Conservation (phyloP, 192 early-diverging fungal species). For the Coemansia sp. region DNA sequence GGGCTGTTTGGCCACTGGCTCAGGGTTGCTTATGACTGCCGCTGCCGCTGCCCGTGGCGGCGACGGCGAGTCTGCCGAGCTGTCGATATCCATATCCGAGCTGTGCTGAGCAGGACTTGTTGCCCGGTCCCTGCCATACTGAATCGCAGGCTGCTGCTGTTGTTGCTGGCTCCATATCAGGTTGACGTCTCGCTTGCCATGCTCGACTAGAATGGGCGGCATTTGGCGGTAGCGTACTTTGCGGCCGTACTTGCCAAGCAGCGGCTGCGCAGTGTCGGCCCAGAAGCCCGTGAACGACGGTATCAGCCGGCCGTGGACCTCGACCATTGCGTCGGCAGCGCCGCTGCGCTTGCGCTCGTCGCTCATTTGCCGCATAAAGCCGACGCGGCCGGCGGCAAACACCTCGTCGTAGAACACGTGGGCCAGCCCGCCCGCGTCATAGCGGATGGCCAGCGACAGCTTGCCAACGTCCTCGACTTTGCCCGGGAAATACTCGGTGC, state of each 20-base stretch:
- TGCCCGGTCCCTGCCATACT: background rate
- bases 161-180: background rate
- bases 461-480: constrained; percentile 16
- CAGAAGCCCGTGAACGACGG: constrained; percentile 51
- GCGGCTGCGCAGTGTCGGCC: constrained; percentile 23
- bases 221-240: constrained; percentile 26
- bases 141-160: background rate
- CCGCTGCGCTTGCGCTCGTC: constrained; percentile 12
- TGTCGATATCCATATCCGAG: constrained; percentile 45
- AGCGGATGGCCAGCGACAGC: constrained; percentile 24
- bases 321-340: constrained; percentile 14
- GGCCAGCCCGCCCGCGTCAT: constrained; percentile 21
- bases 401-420: constrained; percentile 50
- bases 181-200: background rate
- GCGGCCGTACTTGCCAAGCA: constrained; percentile 26
- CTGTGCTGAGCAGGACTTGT: background rate
- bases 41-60: background rate
- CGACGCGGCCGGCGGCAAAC: constrained; percentile 39
- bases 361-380: constrained; percentile 38
- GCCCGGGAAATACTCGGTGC: constrained; percentile 43
- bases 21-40: too few species aligned
- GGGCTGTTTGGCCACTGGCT: background rate
- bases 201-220: constrained; percentile 21
- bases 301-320: constrained; percentile 10
- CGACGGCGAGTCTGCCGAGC: constrained; percentile 11